These are phyloP conservation scores for Symbiodinium pilosum DNA, from an alignment of 73 alveolate species.

Conservation along the genomic window DNA sequence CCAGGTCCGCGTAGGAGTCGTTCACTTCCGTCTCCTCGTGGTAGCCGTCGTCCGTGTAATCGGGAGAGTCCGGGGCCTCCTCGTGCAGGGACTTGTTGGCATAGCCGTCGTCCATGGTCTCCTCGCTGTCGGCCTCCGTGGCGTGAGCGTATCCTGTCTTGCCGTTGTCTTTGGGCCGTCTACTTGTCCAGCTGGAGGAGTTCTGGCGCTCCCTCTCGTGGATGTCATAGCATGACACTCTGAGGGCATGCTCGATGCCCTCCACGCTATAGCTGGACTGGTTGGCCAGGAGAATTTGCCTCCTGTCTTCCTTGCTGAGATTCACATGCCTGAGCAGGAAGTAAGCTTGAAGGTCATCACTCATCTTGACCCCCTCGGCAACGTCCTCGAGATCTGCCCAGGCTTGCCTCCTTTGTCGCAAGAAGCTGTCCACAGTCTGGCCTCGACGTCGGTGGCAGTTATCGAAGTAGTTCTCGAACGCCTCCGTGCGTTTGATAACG, in stretches of 20 bases:
- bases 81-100: background rate
- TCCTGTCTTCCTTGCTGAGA: background rate
- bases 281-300: background rate
- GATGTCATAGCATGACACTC: background rate
- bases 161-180: background rate
- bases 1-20: background rate
- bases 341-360: slow-evolving; percentile 28
- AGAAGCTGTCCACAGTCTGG: background rate
- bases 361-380: slow-evolving; percentile 33
- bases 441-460: background rate
- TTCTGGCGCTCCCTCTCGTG: background rate
- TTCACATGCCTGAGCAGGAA: background rate
- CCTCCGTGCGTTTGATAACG: slow-evolving; percentile 24
- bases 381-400: slow-evolving; percentile 32
- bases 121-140: background rate
- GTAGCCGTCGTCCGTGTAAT: background rate
- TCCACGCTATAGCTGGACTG: background rate
- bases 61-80: background rate
- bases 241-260: slow-evolving; percentile 14
- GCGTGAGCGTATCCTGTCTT: background rate
- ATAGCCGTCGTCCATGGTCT: no score
- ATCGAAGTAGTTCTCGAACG: slow-evolving; percentile 45
- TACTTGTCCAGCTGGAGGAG: background rate
- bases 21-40: background rate
- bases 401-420: background rate